phyloP scores from a whole-genome alignment of 768 basidiomycete genomes.

The Nevesoporus exiguus region DNA sequence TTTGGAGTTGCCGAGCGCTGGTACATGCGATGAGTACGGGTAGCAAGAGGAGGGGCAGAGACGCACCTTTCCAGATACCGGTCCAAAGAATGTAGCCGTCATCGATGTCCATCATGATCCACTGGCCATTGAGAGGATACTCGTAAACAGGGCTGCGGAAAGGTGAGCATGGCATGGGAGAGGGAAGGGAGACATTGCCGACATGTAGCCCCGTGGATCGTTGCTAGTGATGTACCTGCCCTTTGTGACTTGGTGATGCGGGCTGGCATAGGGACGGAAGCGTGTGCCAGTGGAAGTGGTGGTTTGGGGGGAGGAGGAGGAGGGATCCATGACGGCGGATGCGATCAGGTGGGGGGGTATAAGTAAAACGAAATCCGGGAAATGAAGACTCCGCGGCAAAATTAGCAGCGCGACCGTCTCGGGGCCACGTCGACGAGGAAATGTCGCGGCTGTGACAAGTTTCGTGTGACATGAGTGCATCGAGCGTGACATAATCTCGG shows the following conservation, averaged over 20 bases:
- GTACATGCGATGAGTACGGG: constrained; percentile 10
- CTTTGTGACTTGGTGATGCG: constrained; percentile 78
- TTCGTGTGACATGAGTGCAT: constrained; percentile 22
- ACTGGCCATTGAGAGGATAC: constrained; percentile 84
- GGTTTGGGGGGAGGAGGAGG: constrained; percentile 34
- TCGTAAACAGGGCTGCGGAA: constrained; percentile 75
- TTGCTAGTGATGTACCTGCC: constrained; percentile 88
- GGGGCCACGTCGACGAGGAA: constrained; percentile 38
- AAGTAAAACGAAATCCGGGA: constrained; percentile 19
- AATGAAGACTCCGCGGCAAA: constrained; percentile 32
- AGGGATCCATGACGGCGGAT: constrained; percentile 37
- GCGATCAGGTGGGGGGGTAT: constrained; percentile 18
- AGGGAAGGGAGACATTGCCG: constrained; percentile 23
- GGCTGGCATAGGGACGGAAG: constrained; percentile 68
- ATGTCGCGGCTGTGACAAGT: constrained; percentile 28
- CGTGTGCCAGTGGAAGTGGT: constrained; percentile 32
- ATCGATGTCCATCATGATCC: constrained; percentile 96
- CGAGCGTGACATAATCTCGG: constrained; percentile 31
- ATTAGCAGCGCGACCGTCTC: constrained; percentile 29
- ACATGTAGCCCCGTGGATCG: constrained; percentile 89
- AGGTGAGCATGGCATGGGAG: constrained; percentile 1
- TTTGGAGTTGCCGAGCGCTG: constrained; percentile 87
- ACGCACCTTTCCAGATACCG: constrained; percentile 87
- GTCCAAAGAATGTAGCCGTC: constrained; percentile 93
- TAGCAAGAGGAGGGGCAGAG: neutral